Evolutionary conservation across 1,284 basidiomycete species (phyloP), one percentile per base, ranked within the genome.

Genomic region (Polyporus tsugae): DNA sequence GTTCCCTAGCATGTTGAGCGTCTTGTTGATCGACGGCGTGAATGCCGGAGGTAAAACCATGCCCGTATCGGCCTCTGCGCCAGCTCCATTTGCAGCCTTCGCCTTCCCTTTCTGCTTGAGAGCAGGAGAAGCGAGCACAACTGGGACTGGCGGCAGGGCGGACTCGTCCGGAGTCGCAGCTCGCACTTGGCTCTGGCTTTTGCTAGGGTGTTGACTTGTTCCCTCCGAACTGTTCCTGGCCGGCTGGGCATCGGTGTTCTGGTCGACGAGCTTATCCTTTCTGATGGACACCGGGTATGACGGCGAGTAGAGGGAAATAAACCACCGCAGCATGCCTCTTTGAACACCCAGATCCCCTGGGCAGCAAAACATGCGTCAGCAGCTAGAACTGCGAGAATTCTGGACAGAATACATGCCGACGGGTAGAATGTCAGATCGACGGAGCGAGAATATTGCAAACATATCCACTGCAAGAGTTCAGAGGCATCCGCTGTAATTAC

Each of bases 381-480:
- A 1, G 38, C 15, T 39, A 42, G 4, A 10, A 22, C 19, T 42
- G 41, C 4, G 9, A 46, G 9, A 52, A n/a, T 36, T 19, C 55
- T 33, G 68, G 65, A 55, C 61, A 65, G 29, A 71, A 84, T 71
- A 76, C 87, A 73, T 72, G 89, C 91, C 90, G 61, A 93, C 89
- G 49, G 94, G 93, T 2, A 96, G 84, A 60, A 96, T 91, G 78
- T 97, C 89, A 0, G 92, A 92, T 7, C 95, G 89, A 6, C 93
- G 86, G 29, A 95, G 84, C 1, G 93, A 92, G 80, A 96, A 96
- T 68, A 97, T 94, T 13, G 93, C 87, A 77, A 96, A 96, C 95
- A 96, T 96, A 77, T 95, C 90, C 17, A 95, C 92, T 84, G 79
- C 17, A 46, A 36, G 22, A 15, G 41, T 38, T 67, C 38, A 62